These are phyloP conservation scores for Marchantia paleacea DNA, from an alignment of 225 moss, liverwort and hornwort species.

Conservation along the genomic window DNA sequence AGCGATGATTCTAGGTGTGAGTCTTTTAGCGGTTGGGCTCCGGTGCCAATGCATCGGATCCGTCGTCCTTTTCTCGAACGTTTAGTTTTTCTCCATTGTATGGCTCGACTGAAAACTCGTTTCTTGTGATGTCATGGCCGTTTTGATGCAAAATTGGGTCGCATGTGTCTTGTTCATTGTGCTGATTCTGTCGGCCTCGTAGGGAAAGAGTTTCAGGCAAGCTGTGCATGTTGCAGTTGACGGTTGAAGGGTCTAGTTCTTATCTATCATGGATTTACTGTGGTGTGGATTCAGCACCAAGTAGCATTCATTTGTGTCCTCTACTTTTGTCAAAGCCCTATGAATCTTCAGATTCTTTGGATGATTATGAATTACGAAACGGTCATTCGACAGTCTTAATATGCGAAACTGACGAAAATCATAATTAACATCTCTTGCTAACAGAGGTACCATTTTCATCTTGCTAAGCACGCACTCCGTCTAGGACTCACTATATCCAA, in stretches of 20 bases:
- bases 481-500: too few relatives aligned
- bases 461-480: too few relatives aligned
- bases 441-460: too few relatives aligned
- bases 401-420: too few relatives aligned
- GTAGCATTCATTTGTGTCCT: not conserved
- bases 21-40: not conserved
- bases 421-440: too few relatives aligned
- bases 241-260: not conserved
- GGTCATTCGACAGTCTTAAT: too few relatives aligned
- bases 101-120: too few relatives aligned
- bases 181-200: not conserved
- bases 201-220: not conserved
- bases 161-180: not conserved
- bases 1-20: slow-evolving; percentile 73
- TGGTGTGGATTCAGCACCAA: not conserved
- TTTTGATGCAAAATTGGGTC: not conserved
- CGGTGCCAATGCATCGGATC: not conserved
- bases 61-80: not conserved
- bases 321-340: not conserved
- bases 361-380: not conserved
- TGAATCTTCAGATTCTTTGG: not conserved
- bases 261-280: not conserved
- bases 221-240: not conserved
- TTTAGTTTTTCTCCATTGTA: not conserved
- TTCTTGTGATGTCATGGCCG: not conserved